These are phyloP conservation scores for Cucurbita pepo DNA, from an alignment of 306 rosid species.

Conservation along the genomic window DNA sequence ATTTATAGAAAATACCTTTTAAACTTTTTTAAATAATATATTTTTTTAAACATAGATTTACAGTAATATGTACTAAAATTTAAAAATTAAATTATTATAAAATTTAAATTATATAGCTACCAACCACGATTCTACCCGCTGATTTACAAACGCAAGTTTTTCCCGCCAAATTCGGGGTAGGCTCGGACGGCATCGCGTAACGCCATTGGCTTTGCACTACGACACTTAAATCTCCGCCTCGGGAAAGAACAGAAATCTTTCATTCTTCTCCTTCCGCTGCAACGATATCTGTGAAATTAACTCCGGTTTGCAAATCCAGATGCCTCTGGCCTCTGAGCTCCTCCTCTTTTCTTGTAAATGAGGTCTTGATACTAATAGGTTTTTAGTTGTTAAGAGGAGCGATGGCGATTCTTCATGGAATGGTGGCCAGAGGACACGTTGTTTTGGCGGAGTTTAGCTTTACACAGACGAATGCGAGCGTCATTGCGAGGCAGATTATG, in stretches of 20 bases:
- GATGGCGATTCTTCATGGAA: constrained; percentile 37
- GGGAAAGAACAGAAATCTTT: background rate
- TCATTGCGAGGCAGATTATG: constrained; percentile 29
- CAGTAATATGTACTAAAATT: too few relatives aligned
- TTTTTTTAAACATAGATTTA: too few relatives aligned
- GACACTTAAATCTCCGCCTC: background rate
- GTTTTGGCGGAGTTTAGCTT: constrained; percentile 40
- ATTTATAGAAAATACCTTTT: too few relatives aligned
- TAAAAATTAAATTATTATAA: too few relatives aligned
- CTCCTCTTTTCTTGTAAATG: background rate
- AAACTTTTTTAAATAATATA: too few relatives aligned
- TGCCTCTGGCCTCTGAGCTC: constrained; percentile 2
- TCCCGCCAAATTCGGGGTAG: constrained; percentile 1
- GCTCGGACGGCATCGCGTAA: background rate
- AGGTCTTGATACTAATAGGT: background rate
- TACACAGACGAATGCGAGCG: constrained; percentile 27
- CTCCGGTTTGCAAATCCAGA: background rate
- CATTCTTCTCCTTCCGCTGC: background rate
- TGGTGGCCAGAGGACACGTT: constrained; percentile 39
- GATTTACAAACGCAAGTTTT: background rate
- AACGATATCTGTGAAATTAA: background rate
- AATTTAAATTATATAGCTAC: background rate
- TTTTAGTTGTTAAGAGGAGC: background rate
- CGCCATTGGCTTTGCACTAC: background rate
- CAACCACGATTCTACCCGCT: background rate